A percentile compares a stretch with the other conserved stretches of the same genome.
These are phyloP conservation scores for Colletotrichum sp. DNA, from an alignment of 2,329 filamentous ascomycete species.

Conservation along the genomic window DNA sequence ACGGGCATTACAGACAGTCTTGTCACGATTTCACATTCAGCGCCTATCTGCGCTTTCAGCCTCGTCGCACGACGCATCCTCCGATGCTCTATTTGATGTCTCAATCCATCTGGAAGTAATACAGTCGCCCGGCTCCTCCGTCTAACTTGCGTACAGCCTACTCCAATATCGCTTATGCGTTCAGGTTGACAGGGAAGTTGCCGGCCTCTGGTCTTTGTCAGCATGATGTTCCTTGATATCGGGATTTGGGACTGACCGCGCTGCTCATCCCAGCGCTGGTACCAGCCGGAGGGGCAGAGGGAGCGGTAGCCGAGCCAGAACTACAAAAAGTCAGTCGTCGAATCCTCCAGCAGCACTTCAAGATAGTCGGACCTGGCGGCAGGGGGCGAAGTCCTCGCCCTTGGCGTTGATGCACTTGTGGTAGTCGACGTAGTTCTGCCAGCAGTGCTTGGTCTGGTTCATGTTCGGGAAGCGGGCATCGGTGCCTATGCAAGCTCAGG, in stretches of 20 bases:
- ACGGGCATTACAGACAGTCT: background rate
- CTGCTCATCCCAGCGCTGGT: constrained; percentile 95
- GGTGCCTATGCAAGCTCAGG: constrained; percentile 71
- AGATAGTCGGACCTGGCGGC: constrained; percentile 76
- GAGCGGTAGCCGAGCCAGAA: constrained; percentile 97
- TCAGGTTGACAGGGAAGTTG: constrained; percentile 70
- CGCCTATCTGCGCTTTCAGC: constrained; percentile 1
- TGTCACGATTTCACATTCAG: constrained; percentile 16
- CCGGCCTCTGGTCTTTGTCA: constrained; percentile 59
- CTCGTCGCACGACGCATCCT: constrained; percentile 16
- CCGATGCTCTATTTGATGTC: constrained; percentile 23
- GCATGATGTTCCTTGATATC: background rate
- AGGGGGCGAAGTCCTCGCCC: constrained; percentile 97
- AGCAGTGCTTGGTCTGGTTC: constrained; percentile 99
- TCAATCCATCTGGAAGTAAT: constrained; percentile 35
- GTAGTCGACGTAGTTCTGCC: constrained; percentile 99
- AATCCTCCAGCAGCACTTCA: background rate
- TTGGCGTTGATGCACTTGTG: constrained; percentile 99
- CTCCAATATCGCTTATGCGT: constrained; percentile 49
- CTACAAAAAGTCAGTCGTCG: constrained; percentile 51
- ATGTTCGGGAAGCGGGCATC: constrained; percentile 98
- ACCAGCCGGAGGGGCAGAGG: constrained; percentile 95
- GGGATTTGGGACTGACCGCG: constrained; percentile 67
- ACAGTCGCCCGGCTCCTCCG: constrained; percentile 32
- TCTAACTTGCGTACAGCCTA: constrained; percentile 15